Evolutionary conservation across 2,329 filamentous ascomycete genomes (phyloP).

Genomic region (Raffaelea albimanens): DNA sequence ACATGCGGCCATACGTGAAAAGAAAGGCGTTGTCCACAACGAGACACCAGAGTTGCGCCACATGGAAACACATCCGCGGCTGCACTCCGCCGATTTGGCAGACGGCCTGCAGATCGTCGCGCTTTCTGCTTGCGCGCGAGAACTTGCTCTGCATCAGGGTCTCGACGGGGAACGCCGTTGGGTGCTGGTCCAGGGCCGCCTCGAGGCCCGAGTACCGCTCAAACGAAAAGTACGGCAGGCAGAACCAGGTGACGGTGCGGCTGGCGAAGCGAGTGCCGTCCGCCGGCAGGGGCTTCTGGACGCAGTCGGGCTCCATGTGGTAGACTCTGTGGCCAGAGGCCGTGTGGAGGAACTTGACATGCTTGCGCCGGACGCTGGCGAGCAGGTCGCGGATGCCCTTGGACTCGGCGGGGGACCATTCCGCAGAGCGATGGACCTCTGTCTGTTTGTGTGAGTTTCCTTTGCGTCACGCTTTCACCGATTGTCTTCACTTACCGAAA

Average conservation of each 20-base stretch:
- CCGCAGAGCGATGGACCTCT: background rate
- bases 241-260: conserved; percentile 28
- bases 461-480: background rate
- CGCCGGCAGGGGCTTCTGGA: conserved; percentile 25
- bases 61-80: conserved; percentile 32
- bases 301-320: conserved; percentile 29
- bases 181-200: conserved; percentile 5
- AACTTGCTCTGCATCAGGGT: conserved; percentile 35
- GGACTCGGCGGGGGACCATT: background rate
- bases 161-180: conserved; percentile 28
- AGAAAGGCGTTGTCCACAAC: conserved; percentile 31
- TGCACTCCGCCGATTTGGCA: conserved; percentile 26
- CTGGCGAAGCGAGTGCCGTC: conserved; percentile 11
- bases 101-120: conserved; percentile 38
- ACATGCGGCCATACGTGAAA: conserved; percentile 32
- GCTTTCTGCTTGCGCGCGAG: conserved; percentile 25
- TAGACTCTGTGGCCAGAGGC: conserved; percentile 27
- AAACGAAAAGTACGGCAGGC: conserved; percentile 37
- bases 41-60: conserved; percentile 38
- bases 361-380: conserved; percentile 25
- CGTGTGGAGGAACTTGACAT: conserved; percentile 26
- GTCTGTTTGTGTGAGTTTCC: background rate
- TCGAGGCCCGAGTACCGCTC: conserved; percentile 30
- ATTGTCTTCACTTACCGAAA: background rate
- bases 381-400: conserved; percentile 18